A percentile compares a stretch with the other conserved stretches of the same genome.
Conservation (phyloP, 345 rosid species). For the Syzygium grande region DNA sequence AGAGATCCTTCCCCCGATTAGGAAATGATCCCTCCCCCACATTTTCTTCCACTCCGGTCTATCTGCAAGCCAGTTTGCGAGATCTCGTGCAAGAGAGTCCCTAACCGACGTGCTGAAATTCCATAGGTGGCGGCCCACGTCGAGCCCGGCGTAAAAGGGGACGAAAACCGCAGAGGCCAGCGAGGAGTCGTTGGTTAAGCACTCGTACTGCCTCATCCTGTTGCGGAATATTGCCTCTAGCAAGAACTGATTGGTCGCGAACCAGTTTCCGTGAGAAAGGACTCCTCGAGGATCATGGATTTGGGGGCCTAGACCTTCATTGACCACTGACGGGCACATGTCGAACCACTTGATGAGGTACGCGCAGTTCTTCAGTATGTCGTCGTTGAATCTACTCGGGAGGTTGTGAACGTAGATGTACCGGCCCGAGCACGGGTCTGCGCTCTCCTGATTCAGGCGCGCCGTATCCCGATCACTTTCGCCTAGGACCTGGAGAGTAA, state of each 20-base stretch:
- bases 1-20: conserved; percentile 46
- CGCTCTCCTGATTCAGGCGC: not conserved
- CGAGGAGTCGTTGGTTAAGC: conserved; percentile 41
- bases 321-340: conserved; percentile 35
- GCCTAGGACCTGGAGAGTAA: not conserved
- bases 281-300: conserved; percentile 6
- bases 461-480: not conserved
- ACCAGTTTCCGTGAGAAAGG: conserved; percentile 15
- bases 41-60: conserved; percentile 40
- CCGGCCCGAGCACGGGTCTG: conserved; percentile 25
- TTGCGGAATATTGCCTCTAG: conserved; percentile 46
- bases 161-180: conserved; percentile 43
- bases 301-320: conserved; percentile 41
- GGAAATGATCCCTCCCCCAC: conserved; percentile 55
- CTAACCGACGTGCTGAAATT: conserved; percentile 23
- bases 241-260: conserved; percentile 43
- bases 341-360: conserved; percentile 28
- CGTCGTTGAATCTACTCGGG: conserved; percentile 38
- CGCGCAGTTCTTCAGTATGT: conserved; percentile 26
- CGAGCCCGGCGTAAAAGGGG: conserved; percentile 47
- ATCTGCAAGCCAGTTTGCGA: conserved; percentile 21
- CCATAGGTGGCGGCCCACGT: conserved; percentile 40
- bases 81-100: conserved; percentile 26
- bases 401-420: conserved; percentile 39
- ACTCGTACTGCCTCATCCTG: conserved; percentile 42